Conservation (phyloP, 768 basidiomycete genomes). For the Boletus patriciae region DNA sequence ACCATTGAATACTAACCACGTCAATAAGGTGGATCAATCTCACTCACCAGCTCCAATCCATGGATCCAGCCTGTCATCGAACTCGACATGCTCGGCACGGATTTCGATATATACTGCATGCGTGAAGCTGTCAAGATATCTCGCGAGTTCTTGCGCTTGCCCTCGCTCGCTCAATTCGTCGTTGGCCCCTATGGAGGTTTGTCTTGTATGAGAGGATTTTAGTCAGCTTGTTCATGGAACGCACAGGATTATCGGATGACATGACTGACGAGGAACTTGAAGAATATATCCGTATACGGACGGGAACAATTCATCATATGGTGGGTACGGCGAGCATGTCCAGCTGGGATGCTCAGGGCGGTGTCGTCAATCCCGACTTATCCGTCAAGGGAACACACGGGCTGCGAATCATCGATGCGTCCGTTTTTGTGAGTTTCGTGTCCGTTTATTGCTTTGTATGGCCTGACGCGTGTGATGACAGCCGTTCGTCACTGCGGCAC, state of each 20-base stretch:
- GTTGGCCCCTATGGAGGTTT: not conserved
- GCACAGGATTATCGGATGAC: not conserved
- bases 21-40: not conserved
- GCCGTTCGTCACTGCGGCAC: not conserved
- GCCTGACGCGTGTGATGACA: not conserved
- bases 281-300: not conserved
- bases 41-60: not conserved
- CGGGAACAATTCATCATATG: not conserved
- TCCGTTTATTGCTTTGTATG: not conserved
- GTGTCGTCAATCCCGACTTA: not conserved
- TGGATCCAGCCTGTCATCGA: not conserved
- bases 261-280: not conserved
- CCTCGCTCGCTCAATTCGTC: not conserved
- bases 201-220: not conserved
- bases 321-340: not conserved
- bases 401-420: not conserved
- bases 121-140: not conserved
- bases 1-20: not conserved
- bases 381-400: not conserved
- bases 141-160: not conserved
- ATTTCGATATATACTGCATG: not conserved
- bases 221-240: not conserved
- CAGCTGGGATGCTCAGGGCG: not conserved
- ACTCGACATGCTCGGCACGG: not conserved
- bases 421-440: not conserved